These are phyloP conservation scores for Ogataea saltuana DNA, from an alignment of 805 yeast genomes.

Conservation along the genomic window DNA sequence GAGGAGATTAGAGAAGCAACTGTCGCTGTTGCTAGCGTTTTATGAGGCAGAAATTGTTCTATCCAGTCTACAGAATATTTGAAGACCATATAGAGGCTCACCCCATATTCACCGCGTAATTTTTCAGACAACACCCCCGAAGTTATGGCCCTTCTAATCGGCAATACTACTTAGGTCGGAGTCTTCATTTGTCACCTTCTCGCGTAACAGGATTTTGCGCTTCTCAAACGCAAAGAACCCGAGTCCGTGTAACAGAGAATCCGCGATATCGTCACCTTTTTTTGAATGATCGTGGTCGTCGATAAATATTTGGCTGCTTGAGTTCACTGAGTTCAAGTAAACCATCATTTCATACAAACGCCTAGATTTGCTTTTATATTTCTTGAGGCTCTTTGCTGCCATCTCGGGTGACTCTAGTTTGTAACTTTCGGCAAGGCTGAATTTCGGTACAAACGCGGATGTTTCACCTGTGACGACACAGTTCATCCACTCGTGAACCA, in stretches of 20 bases:
- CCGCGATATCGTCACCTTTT: slow-evolving; percentile 68
- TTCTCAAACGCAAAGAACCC: slow-evolving; percentile 48
- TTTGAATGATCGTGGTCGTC: slow-evolving; percentile 19
- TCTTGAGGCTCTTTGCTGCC: neutral
- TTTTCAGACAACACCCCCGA: no score
- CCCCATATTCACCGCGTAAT: no score
- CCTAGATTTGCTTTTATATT: slow-evolving; percentile 21
- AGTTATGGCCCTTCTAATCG: no score
- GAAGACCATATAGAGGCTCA: no score
- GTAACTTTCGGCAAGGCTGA: slow-evolving; percentile 1
- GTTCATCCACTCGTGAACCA: slow-evolving; percentile 32
- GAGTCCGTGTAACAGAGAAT: slow-evolving; percentile 62
- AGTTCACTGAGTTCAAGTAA: slow-evolving; percentile 25
- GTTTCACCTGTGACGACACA: slow-evolving; percentile 6
- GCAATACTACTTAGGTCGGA: no score
- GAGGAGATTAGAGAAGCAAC: no score
- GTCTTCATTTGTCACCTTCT: slow-evolving; percentile 7
- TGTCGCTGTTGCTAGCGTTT: no score
- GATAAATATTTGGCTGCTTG: slow-evolving; percentile 6
- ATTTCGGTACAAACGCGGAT: neutral
- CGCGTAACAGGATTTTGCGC: slow-evolving; percentile 25
- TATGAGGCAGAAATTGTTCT: no score
- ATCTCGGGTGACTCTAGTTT: neutral
- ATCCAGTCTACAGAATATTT: no score
- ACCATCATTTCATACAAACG: slow-evolving; percentile 30